Base-by-base conservation (phyloP, 352 stramenopile genomes). In the Phytophthora macrochlamydospora region DNA sequence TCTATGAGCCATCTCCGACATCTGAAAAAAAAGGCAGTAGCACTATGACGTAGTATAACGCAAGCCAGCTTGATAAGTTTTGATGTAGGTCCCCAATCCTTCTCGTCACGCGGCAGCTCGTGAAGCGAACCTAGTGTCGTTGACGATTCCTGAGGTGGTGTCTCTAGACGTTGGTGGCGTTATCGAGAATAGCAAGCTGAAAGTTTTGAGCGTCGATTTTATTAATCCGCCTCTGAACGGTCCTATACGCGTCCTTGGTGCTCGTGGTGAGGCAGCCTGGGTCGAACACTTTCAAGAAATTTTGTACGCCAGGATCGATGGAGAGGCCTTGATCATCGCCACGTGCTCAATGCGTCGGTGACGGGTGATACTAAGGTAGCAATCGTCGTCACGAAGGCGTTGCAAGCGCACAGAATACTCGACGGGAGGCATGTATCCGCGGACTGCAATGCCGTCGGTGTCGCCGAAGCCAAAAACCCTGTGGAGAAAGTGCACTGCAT, bases 11-110 rank as follows among this genome's bases (percentile, higher is more conserved):
- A 69, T 64, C 13, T 64, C 42, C 1, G 54, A 59, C 12, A 49
- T 69, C 13, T 64, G 55, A 49, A 69, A 69, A 32, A 49, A 61
- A 28, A 55, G 54, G 7, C 18, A 69, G 56, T 4, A 69, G 55
- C 7, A 69, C 62, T 2, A 49, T 46, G 24, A 43, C 9, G 55
- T 64, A 69, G 55, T 57, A 57, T 8, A 1, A 7, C 0, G 56
- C 5, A 12, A 62, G 24, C 45, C 45, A 62, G 3, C 35, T 44
- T 24, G 18, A 43, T 43, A 43, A 13, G 7, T 7, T 43, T 43
- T 12, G 12, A 7, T 43, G 37, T 43, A 43, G 0, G 33, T 24
- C 18, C 18, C 18, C 18, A 24, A 24, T 24, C 18, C 18, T 24
- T 24, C 18, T 24, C 18, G 18, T 24, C 18, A 24, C 18, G 18